Conservation (phyloP, 2,329 filamentous ascomycete genomes). For the Botrytis squamosa region DNA sequence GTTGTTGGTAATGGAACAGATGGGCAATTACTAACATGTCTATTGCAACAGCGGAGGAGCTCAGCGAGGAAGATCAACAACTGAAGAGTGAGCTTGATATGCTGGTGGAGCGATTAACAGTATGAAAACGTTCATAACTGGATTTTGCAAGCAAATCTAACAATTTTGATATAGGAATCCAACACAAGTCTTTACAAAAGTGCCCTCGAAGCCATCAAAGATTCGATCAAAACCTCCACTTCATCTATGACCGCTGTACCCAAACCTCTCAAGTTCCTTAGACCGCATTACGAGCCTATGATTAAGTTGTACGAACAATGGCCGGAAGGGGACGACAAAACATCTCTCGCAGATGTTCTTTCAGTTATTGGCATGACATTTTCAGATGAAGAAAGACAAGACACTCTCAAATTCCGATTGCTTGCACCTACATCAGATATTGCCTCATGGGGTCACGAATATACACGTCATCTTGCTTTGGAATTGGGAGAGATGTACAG, state of each 20-base stretch:
- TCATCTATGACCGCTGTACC: conserved; percentile 99
- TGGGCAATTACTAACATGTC: conserved; percentile 39
- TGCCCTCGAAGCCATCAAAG: conserved; percentile 94
- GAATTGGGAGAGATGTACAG: conserved; percentile 95
- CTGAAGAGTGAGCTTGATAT: conserved; percentile 97
- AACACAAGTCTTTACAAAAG: conserved; percentile 87
- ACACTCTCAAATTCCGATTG: conserved; percentile 93
- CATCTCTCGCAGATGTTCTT: conserved; percentile 86
- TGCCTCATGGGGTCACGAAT: conserved; percentile 97
- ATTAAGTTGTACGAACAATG: conserved; percentile 87
- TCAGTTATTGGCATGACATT: conserved; percentile 99
- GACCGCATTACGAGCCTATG: conserved; percentile 91
- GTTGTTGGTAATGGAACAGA: conserved; percentile 26
- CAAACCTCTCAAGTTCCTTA: conserved; percentile 95
- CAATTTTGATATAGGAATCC: conserved; percentile 62
- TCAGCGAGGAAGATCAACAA: conserved; percentile 97
- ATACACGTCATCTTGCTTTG: conserved; percentile 89
- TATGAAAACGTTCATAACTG: conserved; percentile 44
- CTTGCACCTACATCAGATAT: conserved; percentile 89
- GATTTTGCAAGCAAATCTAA: conserved; percentile 22
- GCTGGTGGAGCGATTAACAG: conserved; percentile 92
- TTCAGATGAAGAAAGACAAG: conserved; percentile 91
- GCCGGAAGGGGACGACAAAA: conserved; percentile 81
- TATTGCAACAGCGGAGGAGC: conserved; percentile 66
- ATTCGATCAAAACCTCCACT: conserved; percentile 97